Base-by-base conservation (phyloP, 75 land plant species). In the Sequoia sempervirens region DNA sequence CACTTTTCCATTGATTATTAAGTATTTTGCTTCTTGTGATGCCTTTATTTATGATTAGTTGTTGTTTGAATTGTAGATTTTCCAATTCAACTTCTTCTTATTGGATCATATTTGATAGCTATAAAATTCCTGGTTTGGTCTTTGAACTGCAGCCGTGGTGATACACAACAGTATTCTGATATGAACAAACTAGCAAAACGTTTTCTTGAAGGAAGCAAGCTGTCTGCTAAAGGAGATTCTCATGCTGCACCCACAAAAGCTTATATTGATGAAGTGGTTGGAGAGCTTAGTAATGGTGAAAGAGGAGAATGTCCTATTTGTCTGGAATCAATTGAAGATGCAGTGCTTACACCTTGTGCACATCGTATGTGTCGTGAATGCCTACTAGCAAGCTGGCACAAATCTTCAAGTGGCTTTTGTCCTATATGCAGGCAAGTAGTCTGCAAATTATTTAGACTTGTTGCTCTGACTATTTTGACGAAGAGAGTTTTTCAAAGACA, bases 291-390 rank as follows among this genome's bases (percentile, higher is more conserved):
- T 20, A 97, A 91, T 81, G 99, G 98, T 5, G 91, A 94, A 80
- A 88, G 89, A 68, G 95, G 93, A 83, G 99, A 97, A 56, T 97
- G 99, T 61, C 99, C 99, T 15, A 96, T 97, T 58, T 97, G 99
- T 83, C 91, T 97, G 61, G 99, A 97, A 86, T 91, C 93, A 79
- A 91, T 86, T 84, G 99, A 96, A 85, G 99, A 97, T 90, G 96
- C 94, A 58, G 95, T 96, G 28, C 86, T 97, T 58, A 97, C 99
- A 28, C 96, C 98, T 78, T 97, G 96, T 91, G 99, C 99, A 83
- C 99, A 97, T 81, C 88, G 94, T 54, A 85, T 97, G 84, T 97
- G 98, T 86, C 98, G 99, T 15, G 99, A 97, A 52, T 97, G 99
- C 82, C 90, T 97, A 10, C 84, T 94, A 83, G 92, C 92, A 34